phyloP scores from a whole-genome alignment of 225 moss, liverwort and hornwort species.

The Pseudisothecium myosuroides region DNA sequence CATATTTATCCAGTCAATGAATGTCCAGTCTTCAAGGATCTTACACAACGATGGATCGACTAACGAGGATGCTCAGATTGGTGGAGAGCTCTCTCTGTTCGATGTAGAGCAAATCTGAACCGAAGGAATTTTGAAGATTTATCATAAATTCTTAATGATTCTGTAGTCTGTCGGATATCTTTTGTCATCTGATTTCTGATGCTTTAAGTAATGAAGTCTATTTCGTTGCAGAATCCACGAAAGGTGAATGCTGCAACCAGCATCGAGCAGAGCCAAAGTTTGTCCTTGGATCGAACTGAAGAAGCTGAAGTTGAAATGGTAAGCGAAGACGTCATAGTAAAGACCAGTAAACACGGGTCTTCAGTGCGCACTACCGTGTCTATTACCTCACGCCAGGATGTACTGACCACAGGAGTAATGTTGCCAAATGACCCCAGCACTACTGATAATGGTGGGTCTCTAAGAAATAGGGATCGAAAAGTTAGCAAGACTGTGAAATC shows the following conservation, averaged over 20 bases:
- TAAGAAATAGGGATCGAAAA: conserved; percentile 65
- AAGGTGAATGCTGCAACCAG: conserved; percentile 18
- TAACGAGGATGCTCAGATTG: conserved; percentile 13
- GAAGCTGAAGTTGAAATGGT: conserved; percentile 45
- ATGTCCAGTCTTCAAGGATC: conserved; percentile 23
- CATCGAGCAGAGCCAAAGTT: conserved; percentile 25
- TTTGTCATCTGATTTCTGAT: not conserved
- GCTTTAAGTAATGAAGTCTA: not conserved
- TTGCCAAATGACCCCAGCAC: conserved; percentile 23
- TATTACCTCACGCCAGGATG: conserved; percentile 55
- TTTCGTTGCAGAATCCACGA: conserved; percentile 28
- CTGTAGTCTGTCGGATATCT: not conserved
- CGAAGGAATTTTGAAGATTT: not conserved
- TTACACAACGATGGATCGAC: conserved; percentile 7
- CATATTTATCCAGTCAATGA: conserved; percentile 22
- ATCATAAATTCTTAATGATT: not conserved
- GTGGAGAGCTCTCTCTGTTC: conserved; percentile 13
- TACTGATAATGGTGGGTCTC: conserved; percentile 42
- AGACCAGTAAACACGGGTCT: conserved; percentile 40
- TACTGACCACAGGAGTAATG: conserved; percentile 24
- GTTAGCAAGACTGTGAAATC: conserved; percentile 37
- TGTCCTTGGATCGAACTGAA: conserved; percentile 37
- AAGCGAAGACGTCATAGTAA: conserved; percentile 36
- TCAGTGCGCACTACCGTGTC: conserved; percentile 40
- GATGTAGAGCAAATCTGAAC: conserved; percentile 24